Conservation (phyloP, 768 basidiomycete species). For the Plicaturopsis crispa region DNA sequence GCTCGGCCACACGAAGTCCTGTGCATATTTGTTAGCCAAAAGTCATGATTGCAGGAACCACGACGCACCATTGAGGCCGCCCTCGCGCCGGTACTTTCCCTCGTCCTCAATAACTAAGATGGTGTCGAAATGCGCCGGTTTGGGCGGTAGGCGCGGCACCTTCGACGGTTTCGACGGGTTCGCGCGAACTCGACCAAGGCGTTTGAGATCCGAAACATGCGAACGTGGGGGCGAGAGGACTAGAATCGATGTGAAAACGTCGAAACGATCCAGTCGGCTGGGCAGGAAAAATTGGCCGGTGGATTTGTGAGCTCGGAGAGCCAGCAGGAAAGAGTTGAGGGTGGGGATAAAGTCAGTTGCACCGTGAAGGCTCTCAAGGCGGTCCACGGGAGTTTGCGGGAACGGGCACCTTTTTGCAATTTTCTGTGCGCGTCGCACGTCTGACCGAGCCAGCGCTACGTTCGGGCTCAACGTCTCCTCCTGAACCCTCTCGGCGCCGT, state of each 20-base stretch:
- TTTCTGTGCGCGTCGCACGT: neutral
- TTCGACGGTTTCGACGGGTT: neutral
- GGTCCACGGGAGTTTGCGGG: neutral
- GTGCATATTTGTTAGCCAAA: neutral
- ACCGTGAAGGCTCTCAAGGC: neutral
- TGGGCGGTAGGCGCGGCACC: neutral
- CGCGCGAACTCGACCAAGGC: neutral
- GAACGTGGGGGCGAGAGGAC: neutral
- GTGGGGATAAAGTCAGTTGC: neutral
- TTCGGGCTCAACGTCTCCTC: neutral
- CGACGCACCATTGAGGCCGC: neutral
- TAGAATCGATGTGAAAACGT: neutral
- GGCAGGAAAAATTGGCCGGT: neutral
- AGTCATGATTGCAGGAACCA: too few species aligned
- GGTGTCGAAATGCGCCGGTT: neutral
- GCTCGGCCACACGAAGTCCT: slow-evolving; percentile 7
- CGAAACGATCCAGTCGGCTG: neutral
- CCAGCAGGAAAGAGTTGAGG: neutral
- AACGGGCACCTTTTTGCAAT: neutral
- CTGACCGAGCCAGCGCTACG: too few species aligned
- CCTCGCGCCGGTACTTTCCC: neutral
- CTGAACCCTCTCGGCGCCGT: neutral
- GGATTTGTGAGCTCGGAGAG: too few species aligned
- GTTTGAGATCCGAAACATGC: neutral
- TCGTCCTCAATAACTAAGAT: neutral